These are phyloP conservation scores for Parachaetomium inaequale DNA, from an alignment of 495 filamentous ascomycete species.

Conservation along the genomic window DNA sequence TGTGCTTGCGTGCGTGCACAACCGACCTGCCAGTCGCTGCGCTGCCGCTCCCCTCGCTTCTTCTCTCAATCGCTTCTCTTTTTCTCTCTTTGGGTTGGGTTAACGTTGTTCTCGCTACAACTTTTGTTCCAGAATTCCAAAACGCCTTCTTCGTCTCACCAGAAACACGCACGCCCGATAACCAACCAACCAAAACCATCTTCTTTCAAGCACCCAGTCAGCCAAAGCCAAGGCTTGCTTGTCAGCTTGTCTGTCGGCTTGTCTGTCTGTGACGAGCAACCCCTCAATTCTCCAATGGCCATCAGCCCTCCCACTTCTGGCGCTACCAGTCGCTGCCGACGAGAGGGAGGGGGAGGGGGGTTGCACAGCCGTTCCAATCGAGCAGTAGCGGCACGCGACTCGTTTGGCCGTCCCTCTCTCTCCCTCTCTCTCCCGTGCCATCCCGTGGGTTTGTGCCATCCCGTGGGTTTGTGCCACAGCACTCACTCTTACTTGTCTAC, in stretches of 20 bases:
- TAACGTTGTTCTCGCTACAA: no score
- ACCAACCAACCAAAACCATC: background rate
- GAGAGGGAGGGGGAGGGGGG: background rate
- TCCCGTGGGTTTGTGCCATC: background rate
- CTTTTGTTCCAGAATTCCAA: no score
- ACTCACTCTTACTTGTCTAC: background rate
- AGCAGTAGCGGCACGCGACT: slow-evolving; percentile 3
- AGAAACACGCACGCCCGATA: no score
- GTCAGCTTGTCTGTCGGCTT: no score
- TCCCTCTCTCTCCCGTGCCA: background rate
- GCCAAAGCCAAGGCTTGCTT: no score
- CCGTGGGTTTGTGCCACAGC: background rate
- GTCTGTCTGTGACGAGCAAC: background rate
- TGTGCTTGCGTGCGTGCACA: no score
- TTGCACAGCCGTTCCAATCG: background rate
- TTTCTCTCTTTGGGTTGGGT: no score
- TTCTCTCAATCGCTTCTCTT: no score
- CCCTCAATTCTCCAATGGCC: background rate
- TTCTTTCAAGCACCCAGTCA: background rate
- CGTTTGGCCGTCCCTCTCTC: no score
- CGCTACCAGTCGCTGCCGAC: background rate
- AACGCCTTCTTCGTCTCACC: no score
- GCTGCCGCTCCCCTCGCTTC: no score
- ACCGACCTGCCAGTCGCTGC: no score
- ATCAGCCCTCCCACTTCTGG: background rate